phyloP scores from a whole-genome alignment of 306 rosid genomes.

The Sindora glabra region DNA sequence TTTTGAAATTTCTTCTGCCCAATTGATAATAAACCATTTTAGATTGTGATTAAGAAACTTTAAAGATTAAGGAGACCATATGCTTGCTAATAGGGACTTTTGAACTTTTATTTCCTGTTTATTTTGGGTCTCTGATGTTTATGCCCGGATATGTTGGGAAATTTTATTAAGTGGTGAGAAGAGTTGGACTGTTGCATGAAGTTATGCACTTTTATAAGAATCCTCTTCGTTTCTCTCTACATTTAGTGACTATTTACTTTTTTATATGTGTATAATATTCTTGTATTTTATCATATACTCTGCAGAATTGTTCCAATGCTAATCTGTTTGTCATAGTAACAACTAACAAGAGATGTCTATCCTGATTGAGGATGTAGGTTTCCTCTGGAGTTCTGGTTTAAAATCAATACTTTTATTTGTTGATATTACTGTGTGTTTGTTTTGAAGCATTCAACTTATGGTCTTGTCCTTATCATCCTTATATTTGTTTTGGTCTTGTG shows the following conservation, averaged over 20 bases:
- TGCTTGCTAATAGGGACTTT: not conserved
- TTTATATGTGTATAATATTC: not conserved
- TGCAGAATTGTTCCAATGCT: not conserved
- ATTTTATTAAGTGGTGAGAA: not conserved
- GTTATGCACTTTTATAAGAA: not conserved
- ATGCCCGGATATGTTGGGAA: too few relatives aligned
- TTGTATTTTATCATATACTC: not conserved
- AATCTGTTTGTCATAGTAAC: not conserved
- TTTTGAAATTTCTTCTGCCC: slow-evolving; percentile 1
- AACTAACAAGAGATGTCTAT: not conserved
- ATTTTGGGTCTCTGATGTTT: not conserved
- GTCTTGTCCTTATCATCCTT: not conserved
- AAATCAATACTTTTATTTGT: not conserved
- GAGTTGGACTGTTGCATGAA: not conserved
- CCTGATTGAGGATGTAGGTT: not conserved
- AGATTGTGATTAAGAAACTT: not conserved
- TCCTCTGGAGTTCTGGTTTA: slow-evolving; percentile 9
- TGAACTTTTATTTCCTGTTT: not conserved
- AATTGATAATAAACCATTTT: not conserved
- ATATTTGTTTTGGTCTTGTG: not conserved
- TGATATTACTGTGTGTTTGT: not conserved
- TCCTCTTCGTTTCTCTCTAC: not conserved
- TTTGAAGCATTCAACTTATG: not conserved
- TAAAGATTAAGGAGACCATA: not conserved
- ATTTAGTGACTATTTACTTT: not conserved